A percentile compares a stretch with the other conserved stretches of the same genome.
Conservation (phyloP, 2,329 filamentous ascomycete genomes). For the Pyrenophora graminea region DNA sequence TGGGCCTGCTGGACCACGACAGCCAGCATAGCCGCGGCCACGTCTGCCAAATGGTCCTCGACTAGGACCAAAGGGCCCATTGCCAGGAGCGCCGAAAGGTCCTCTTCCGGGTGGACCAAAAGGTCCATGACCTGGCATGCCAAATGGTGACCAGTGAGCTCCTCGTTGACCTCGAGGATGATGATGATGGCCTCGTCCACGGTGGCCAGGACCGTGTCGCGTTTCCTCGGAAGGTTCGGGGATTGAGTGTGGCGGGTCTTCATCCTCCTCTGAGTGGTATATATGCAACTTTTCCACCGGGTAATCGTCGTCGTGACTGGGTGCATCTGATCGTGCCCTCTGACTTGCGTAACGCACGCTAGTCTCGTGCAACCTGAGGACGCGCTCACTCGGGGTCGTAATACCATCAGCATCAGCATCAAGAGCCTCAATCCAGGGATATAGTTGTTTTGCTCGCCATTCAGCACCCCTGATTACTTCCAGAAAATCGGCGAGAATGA, state of each 20-base stretch:
- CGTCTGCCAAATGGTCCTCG: conserved; percentile 10
- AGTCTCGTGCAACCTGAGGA: conserved; percentile 24
- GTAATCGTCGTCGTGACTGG: not conserved
- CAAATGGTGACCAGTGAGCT: conserved; percentile 23
- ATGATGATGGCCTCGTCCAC: conserved; percentile 1
- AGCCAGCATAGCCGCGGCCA: not conserved
- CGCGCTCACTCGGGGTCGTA: conserved; percentile 17
- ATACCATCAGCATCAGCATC: conserved; percentile 22
- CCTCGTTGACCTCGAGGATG: not conserved
- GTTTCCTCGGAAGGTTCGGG: conserved; percentile 11
- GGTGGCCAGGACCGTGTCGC: not conserved
- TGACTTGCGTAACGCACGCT: conserved; percentile 11
- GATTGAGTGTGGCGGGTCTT: conserved; percentile 35
- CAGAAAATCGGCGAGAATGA: conserved; percentile 22
- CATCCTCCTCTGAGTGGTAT: conserved; percentile 1
- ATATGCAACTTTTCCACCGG: conserved; percentile 2
- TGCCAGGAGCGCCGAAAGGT: conserved; percentile 14
- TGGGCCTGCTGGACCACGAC: conserved; percentile 6
- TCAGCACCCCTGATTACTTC: conserved; percentile 17
- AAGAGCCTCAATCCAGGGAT: conserved; percentile 39
- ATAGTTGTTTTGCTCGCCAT: conserved; percentile 30
- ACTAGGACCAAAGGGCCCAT: conserved; percentile 16
- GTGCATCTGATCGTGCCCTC: not conserved
- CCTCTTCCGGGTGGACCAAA: conserved; percentile 15
- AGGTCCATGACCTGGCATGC: conserved; percentile 9